phyloP scores from a whole-genome alignment of 805 yeast genomes.

The Priceomyces carsonii region DNA sequence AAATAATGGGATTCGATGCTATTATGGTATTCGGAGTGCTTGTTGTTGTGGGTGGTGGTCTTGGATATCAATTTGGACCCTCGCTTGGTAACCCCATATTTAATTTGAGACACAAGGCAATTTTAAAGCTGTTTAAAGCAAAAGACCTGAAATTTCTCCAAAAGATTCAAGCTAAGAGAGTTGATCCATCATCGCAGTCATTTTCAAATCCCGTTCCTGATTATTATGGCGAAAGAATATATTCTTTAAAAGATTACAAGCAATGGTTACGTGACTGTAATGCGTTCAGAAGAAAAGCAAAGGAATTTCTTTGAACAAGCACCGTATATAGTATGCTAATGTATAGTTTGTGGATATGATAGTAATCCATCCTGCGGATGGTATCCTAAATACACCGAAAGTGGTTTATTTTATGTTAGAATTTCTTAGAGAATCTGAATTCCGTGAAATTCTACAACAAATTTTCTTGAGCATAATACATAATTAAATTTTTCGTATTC shows the following conservation, averaged over 20 bases:
- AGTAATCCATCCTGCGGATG: too few species aligned
- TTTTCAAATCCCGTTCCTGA: constrained; percentile 97
- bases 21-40: constrained; percentile 76
- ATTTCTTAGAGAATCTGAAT: too few species aligned
- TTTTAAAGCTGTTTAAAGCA: constrained; percentile 46
- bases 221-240: constrained; percentile 95
- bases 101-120: constrained; percentile 49
- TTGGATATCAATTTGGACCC: constrained; percentile 86
- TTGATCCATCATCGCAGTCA: constrained; percentile 88
- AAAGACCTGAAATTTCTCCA: constrained; percentile 77
- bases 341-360: too few species aligned
- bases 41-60: constrained; percentile 66
- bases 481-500: too few species aligned
- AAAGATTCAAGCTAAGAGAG: constrained; percentile 76
- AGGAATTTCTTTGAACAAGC: constrained; percentile 58
- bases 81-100: constrained; percentile 71
- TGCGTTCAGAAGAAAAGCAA: constrained; percentile 80
- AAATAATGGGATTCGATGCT: constrained; percentile 88
- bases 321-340: too few species aligned
- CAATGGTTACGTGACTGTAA: constrained; percentile 96
- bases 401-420: too few species aligned
- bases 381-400: too few species aligned
- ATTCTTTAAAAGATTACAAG: constrained; percentile 80
- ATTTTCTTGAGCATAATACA: too few species aligned
- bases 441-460: too few species aligned